A percentile compares a stretch with the other conserved stretches of the same genome.
phyloP scores from a whole-genome alignment of 129 eudicot species.

The Chrysanthemum lavandulifolium region DNA sequence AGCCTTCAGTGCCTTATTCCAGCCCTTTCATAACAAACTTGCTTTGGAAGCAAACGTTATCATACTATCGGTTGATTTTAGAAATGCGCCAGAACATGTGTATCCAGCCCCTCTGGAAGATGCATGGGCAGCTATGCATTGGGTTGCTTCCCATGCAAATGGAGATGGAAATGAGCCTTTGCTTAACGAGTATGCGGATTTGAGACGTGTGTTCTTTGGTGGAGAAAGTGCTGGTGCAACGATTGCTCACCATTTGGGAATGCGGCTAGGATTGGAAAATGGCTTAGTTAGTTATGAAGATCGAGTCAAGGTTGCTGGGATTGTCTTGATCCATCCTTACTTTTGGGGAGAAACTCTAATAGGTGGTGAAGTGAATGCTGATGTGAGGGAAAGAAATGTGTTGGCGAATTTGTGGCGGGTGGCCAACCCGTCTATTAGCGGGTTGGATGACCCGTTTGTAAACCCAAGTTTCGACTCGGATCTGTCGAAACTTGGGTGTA shows the following conservation, averaged over 20 bases:
- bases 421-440: background rate
- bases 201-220: background rate
- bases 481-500: background rate
- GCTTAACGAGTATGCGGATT: conserved; percentile 7
- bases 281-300: background rate
- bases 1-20: conserved; percentile 5
- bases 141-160: conserved; percentile 12
- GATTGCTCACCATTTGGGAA: background rate
- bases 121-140: background rate
- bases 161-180: background rate
- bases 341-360: conserved; percentile 14
- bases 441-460: background rate
- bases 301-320: background rate
- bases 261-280: background rate
- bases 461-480: background rate
- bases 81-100: conserved; percentile 3
- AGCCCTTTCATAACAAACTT: background rate
- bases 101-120: background rate
- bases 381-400: background rate
- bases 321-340: background rate
- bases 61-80: background rate
- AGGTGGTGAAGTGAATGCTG: background rate
- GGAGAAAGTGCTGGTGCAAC: conserved; percentile 15
- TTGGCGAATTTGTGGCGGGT: background rate
- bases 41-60: conserved; percentile 1